phyloP scores from a whole-genome alignment of 1,139 yeast genomes.

The Suhomyces choctaworum region DNA sequence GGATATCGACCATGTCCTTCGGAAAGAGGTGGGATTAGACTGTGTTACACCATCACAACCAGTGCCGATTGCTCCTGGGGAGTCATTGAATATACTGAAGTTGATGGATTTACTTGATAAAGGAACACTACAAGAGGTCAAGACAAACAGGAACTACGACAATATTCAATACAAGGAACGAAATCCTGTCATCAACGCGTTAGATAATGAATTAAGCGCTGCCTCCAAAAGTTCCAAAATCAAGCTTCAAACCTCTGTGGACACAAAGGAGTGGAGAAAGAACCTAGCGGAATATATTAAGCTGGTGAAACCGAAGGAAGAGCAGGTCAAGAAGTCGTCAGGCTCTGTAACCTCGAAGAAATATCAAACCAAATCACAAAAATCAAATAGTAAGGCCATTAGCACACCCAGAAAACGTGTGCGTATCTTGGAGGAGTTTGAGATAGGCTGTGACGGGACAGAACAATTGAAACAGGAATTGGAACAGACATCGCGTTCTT shows the following conservation, averaged over 20 bases:
- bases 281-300: conserved; percentile 21
- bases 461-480: conserved; percentile 17
- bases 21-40: conserved; percentile 87
- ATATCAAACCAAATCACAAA: neutral
- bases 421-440: conserved; percentile 18
- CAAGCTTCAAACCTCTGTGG: conserved; percentile 31
- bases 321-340: conserved; percentile 7
- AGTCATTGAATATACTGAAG: conserved; percentile 60
- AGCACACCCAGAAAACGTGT: conserved; percentile 1
- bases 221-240: conserved; percentile 24
- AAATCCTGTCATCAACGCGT: conserved; percentile 24
- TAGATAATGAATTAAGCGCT: conserved; percentile 24
- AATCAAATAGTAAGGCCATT: neutral
- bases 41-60: conserved; percentile 91
- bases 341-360: conserved; percentile 1
- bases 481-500: neutral
- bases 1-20: conserved; percentile 81
- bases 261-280: conserved; percentile 28
- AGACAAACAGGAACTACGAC: neutral
- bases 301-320: conserved; percentile 12
- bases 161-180: conserved; percentile 24
- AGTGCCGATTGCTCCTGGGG: conserved; percentile 73
- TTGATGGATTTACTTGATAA: conserved; percentile 38
- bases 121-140: neutral
- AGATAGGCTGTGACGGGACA: conserved; percentile 27